phyloP scores from a whole-genome alignment of 2,329 filamentous ascomycete species.

The Colletotrichum brevisporum region DNA sequence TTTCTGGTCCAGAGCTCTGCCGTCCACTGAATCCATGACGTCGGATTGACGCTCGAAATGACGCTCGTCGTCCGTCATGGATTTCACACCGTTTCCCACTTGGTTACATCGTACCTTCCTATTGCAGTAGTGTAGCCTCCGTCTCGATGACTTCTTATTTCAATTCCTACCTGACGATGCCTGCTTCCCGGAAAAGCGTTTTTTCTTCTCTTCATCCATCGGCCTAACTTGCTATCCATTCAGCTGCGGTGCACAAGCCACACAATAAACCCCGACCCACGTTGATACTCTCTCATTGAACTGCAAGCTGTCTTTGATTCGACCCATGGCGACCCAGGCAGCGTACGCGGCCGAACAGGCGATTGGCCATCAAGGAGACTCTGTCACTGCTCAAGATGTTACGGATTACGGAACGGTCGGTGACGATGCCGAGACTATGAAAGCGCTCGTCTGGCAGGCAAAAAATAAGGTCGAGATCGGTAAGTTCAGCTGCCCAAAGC shows the following conservation, averaged over 20 bases:
- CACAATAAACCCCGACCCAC: neutral
- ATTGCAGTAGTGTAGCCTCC: too few species aligned
- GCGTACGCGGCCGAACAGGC: constrained; percentile 76
- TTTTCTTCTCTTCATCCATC: too few species aligned
- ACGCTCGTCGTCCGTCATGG: constrained; percentile 34
- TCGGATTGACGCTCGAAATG: constrained; percentile 29
- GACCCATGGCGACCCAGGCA: constrained; percentile 73
- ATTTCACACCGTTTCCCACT: neutral
- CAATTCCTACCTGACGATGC: too few species aligned
- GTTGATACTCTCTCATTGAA: neutral
- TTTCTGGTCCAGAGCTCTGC: too few species aligned
- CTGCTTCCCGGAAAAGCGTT: too few species aligned
- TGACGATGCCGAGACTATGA: constrained; percentile 76
- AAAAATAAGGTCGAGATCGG: constrained; percentile 83
- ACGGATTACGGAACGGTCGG: constrained; percentile 67
- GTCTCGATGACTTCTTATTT: too few species aligned
- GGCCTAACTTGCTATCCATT: too few species aligned
- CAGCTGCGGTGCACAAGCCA: too few species aligned
- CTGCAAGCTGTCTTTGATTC: neutral
- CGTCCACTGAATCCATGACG: constrained; percentile 29
- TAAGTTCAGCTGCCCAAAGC: constrained; percentile 47
- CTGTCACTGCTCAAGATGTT: constrained; percentile 78
- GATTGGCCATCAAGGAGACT: constrained; percentile 77
- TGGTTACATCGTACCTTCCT: too few species aligned
- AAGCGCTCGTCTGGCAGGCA: constrained; percentile 85